A percentile compares a stretch with the other conserved stretches of the same genome.
phyloP scores from a whole-genome alignment of 2,329 filamentous ascomycete genomes.

The Aureobasidium zeae region DNA sequence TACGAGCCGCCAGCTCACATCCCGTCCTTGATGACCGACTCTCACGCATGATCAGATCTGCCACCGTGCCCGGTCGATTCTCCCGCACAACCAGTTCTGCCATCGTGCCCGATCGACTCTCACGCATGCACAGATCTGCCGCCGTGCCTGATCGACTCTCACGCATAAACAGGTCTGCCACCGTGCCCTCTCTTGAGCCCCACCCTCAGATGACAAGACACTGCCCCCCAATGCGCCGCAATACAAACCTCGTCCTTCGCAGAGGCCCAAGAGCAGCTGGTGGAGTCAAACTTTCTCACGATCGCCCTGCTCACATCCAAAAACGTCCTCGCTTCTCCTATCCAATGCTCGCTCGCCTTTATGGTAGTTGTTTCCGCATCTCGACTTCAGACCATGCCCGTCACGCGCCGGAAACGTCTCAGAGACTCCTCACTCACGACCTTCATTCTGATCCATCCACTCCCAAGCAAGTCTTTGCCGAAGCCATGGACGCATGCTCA shows the following conservation, averaged over 20 bases:
- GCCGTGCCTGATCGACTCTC: too few relatives aligned
- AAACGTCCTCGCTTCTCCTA: not conserved
- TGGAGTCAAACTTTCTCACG: not conserved
- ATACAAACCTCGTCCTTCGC: too few relatives aligned
- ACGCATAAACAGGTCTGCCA: too few relatives aligned
- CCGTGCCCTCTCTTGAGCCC: too few relatives aligned
- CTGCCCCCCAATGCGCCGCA: too few relatives aligned
- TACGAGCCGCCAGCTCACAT: not conserved
- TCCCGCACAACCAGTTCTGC: too few relatives aligned
- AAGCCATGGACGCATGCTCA: not conserved
- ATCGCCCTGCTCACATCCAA: not conserved
- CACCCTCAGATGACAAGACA: too few relatives aligned
- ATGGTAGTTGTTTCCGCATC: not conserved
- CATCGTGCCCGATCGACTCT: too few relatives aligned
- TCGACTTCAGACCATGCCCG: not conserved
- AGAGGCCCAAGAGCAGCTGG: not conserved
- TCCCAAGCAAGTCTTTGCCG: slow-evolving; percentile 4
- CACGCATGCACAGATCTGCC: too few relatives aligned
- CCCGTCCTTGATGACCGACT: not conserved
- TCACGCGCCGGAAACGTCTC: not conserved
- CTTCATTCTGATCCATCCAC: too few relatives aligned
- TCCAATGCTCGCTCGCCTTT: not conserved
- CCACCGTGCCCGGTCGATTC: too few relatives aligned
- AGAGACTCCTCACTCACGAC: not conserved
- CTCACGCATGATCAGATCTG: too few relatives aligned